Percentiles rank a stretch among this genome's conserved stretches.
phyloP scores from a whole-genome alignment of 1,284 basidiomycete species.

The Phenoliferia sp. region DNA sequence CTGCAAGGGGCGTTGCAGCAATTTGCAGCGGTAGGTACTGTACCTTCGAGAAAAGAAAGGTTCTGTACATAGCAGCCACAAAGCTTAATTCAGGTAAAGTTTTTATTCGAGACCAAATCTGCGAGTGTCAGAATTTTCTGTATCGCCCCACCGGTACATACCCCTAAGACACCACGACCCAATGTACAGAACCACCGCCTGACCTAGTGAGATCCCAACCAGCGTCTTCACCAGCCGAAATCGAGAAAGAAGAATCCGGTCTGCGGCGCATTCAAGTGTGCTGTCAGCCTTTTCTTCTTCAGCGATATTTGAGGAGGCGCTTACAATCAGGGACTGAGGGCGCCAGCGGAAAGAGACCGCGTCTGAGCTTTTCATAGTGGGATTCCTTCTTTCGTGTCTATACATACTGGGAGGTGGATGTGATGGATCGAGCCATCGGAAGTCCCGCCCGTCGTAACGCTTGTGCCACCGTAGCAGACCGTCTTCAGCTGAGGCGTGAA shows the following conservation, averaged over 20 bases:
- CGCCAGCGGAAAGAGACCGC: conserved; percentile 61
- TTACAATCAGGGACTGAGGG: conserved; percentile 50
- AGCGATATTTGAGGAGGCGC: conserved; percentile 35
- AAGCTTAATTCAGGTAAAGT: no score
- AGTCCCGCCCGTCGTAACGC: conserved; percentile 52
- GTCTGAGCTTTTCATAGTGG: conserved; percentile 59
- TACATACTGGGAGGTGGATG: conserved; percentile 53
- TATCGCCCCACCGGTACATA: no score
- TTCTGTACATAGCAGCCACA: no score
- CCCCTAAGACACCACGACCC: conserved; percentile 31
- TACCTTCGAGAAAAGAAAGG: no score
- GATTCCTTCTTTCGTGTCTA: conserved; percentile 48
- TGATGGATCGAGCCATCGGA: conserved; percentile 71
- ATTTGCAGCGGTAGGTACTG: no score
- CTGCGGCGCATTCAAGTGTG: not conserved
- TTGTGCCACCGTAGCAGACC: conserved; percentile 54
- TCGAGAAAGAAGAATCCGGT: not conserved
- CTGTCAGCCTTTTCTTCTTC: accelerated
- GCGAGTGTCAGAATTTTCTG: conserved; percentile 16
- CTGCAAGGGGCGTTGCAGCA: no score
- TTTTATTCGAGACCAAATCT: no score
- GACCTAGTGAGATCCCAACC: conserved; percentile 31
- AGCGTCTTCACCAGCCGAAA: conserved; percentile 9
- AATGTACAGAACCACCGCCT: conserved; percentile 25
- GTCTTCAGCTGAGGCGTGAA: conserved; percentile 44